phyloP scores from a whole-genome alignment of 2,329 filamentous ascomycete genomes.

The Epichloe hybrida region DNA sequence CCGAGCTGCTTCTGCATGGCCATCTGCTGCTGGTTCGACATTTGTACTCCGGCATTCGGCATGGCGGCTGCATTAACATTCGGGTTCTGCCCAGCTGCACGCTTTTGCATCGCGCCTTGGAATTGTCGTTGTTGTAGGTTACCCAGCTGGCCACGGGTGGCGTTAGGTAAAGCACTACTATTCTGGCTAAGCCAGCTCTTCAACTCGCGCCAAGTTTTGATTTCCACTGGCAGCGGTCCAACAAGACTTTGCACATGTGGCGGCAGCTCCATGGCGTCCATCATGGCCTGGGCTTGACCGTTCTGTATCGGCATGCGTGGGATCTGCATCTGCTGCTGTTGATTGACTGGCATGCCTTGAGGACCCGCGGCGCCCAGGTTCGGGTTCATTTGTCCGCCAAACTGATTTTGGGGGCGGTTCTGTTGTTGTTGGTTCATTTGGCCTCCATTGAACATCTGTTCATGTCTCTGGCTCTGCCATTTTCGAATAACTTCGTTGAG shows the following conservation, averaged over 20 bases:
- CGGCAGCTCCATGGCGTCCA: slow-evolving; percentile 37
- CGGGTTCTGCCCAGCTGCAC: slow-evolving; percentile 17
- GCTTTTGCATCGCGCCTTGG: slow-evolving; percentile 17
- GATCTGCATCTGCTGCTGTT: slow-evolving; percentile 15
- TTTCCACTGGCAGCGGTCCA: slow-evolving; percentile 23
- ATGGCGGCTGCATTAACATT: slow-evolving; percentile 12
- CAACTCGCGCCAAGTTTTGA: slow-evolving; percentile 37
- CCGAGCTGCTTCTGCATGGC: slow-evolving; percentile 12
- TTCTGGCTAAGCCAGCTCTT: slow-evolving; percentile 28
- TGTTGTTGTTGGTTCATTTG: slow-evolving; percentile 16
- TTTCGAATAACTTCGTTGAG: slow-evolving; percentile 36
- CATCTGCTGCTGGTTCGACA: slow-evolving; percentile 14
- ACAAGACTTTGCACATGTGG: slow-evolving; percentile 19
- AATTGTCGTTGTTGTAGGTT: slow-evolving; percentile 28
- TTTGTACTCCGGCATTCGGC: slow-evolving; percentile 12
- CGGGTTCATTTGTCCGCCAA: slow-evolving; percentile 20
- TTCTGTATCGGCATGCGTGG: slow-evolving; percentile 14
- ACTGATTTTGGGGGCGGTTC: slow-evolving; percentile 17
- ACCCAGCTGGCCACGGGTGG: slow-evolving; percentile 19
- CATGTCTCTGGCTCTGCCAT: slow-evolving; percentile 29
- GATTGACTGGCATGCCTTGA: slow-evolving; percentile 16
- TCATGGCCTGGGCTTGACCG: slow-evolving; percentile 24
- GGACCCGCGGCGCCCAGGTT: slow-evolving; percentile 16
- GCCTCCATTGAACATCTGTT: slow-evolving; percentile 19
- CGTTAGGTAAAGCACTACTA: slow-evolving; percentile 19